phyloP scores from a whole-genome alignment of 805 yeast genomes.

The Nakazawaea molendinolei region DNA sequence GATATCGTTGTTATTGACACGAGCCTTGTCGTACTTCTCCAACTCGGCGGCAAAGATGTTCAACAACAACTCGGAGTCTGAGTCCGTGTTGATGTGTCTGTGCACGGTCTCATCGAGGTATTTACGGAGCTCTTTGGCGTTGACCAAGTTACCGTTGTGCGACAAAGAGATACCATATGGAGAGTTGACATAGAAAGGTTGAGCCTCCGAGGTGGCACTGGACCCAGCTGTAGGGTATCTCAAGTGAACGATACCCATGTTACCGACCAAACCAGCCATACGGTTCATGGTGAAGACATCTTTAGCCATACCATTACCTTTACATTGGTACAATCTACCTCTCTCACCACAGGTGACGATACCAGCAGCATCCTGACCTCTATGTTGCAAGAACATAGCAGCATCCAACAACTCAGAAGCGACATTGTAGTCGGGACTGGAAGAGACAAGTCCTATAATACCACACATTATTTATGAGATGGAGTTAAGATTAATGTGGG shows the following conservation, averaged over 20 bases:
- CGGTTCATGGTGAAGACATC: slow-evolving; percentile 89
- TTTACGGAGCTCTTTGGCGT: slow-evolving; percentile 66
- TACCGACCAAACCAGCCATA: slow-evolving; percentile 75
- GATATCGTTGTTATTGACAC: slow-evolving; percentile 87
- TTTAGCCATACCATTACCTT: slow-evolving; percentile 98
- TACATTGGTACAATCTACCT: slow-evolving; percentile 93
- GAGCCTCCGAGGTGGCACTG: slow-evolving; percentile 93
- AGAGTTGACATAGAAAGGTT: slow-evolving; percentile 95
- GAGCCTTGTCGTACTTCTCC: slow-evolving; percentile 84
- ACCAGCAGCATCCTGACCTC: slow-evolving; percentile 99
- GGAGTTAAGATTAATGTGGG: too few relatives aligned
- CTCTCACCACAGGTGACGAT: slow-evolving; percentile 91
- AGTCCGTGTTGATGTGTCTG: slow-evolving; percentile 95
- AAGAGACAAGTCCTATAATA: slow-evolving; percentile 78
- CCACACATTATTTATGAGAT: slow-evolving; percentile 92
- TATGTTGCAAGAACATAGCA: slow-evolving; percentile 85
- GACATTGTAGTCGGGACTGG: slow-evolving; percentile 65
- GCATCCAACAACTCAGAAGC: slow-evolving; percentile 93
- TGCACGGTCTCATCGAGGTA: slow-evolving; percentile 91
- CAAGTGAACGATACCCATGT: slow-evolving; percentile 92
- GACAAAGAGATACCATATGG: slow-evolving; percentile 90
- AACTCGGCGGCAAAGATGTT: slow-evolving; percentile 90
- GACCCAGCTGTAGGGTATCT: slow-evolving; percentile 98
- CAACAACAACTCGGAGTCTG: slow-evolving; percentile 85
- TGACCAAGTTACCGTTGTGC: slow-evolving; percentile 94